Evolutionary conservation across 371 early-diverging fungal genomes (phyloP).

Genomic region (Mucor velutinosus): DNA sequence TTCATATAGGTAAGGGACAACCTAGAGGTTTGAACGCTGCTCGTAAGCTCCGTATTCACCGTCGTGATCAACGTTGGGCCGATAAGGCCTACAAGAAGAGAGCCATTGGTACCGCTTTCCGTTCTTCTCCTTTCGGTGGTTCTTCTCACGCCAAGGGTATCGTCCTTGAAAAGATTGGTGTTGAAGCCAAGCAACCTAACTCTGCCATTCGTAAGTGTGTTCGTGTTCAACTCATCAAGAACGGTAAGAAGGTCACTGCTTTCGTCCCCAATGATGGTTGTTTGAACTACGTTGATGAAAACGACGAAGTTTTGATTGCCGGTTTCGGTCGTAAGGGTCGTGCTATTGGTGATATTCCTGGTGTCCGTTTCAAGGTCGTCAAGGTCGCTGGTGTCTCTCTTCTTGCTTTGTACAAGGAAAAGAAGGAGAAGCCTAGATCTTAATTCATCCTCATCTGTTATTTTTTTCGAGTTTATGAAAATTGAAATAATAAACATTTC

Average conservation of each 20-base stretch:
- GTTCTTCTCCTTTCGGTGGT: constrained; percentile 97
- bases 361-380: constrained; percentile 99
- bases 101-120: constrained; percentile 97
- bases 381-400: constrained; percentile 99
- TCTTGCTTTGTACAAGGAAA: constrained; percentile 99
- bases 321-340: constrained; percentile 94
- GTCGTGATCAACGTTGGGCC: constrained; percentile 99
- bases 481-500: not conserved
- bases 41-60: constrained; percentile 95
- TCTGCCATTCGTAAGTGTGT: constrained; percentile 99
- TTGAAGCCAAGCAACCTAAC: constrained; percentile 99
- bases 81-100: constrained; percentile 99
- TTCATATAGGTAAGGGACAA: constrained; percentile 81
- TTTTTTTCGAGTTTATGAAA: constrained; percentile 1
- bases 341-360: constrained; percentile 99
- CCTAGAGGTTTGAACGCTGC: constrained; percentile 98
- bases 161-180: constrained; percentile 99
- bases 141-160: constrained; percentile 99
- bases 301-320: constrained; percentile 96
- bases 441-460: constrained; percentile 52
- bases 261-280: constrained; percentile 99
- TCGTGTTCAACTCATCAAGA: constrained; percentile 99
- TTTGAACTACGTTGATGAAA: constrained; percentile 97
- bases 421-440: constrained; percentile 99
- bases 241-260: constrained; percentile 99